phyloP scores from a whole-genome alignment of 2,329 filamentous ascomycete species.

The Botrytis pseudocinerea region DNA sequence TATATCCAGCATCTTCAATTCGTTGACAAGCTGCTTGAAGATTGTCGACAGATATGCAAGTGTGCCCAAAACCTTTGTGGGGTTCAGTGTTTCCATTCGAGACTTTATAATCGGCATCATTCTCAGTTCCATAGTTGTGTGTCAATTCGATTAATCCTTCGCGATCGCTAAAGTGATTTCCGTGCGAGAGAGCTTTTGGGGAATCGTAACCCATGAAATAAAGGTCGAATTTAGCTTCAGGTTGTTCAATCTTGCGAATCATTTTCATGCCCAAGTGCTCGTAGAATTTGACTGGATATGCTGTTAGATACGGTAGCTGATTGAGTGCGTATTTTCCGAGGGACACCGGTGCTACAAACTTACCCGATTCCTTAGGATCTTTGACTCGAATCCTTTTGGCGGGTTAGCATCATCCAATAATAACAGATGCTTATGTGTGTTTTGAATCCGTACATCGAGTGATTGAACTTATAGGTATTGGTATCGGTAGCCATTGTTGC shows the following conservation, averaged over 20 bases:
- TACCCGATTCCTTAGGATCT: constrained; percentile 79
- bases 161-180: constrained; percentile 73
- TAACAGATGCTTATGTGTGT: background rate
- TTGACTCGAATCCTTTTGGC: constrained; percentile 80
- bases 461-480: constrained; percentile 79
- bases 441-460: constrained; percentile 68
- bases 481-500: constrained; percentile 63
- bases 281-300: constrained; percentile 76
- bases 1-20: constrained; percentile 85
- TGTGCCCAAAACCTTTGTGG: constrained; percentile 68
- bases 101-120: constrained; percentile 75
- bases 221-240: constrained; percentile 88
- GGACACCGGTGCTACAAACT: constrained; percentile 10
- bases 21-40: constrained; percentile 88
- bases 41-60: constrained; percentile 79
- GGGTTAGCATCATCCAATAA: constrained; percentile 28
- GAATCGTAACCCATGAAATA: constrained; percentile 93
- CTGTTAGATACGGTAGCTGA: background rate
- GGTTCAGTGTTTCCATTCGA: constrained; percentile 92
- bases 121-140: constrained; percentile 85
- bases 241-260: constrained; percentile 77
- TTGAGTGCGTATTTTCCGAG: background rate
- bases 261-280: constrained; percentile 86
- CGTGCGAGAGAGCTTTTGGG: constrained; percentile 70
- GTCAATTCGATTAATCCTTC: constrained; percentile 88